These are phyloP conservation scores for Schizothecium vesticola DNA, from an alignment of 495 filamentous ascomycete species.

Conservation along the genomic window DNA sequence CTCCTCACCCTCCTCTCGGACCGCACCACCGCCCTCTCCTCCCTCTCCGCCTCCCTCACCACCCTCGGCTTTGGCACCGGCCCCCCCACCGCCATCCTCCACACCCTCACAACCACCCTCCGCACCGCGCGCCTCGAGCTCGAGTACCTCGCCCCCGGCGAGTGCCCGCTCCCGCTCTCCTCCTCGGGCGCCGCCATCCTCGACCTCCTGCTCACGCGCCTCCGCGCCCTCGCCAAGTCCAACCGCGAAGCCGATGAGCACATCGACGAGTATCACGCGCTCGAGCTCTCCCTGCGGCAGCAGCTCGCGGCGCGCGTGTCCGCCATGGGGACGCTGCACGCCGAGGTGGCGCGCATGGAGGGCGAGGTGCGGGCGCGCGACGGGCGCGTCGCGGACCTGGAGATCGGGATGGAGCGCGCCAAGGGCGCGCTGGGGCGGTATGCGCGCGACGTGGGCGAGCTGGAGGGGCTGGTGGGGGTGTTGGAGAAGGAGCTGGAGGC, in stretches of 20 bases:
- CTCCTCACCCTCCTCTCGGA: conserved; percentile 36
- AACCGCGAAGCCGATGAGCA: conserved; percentile 47
- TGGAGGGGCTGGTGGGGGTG: conserved; percentile 55
- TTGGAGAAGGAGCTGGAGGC: conserved; percentile 53
- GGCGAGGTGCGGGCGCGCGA: conserved; percentile 31
- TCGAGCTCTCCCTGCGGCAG: conserved; percentile 41
- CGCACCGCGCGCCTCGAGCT: conserved; percentile 63
- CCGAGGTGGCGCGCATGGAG: conserved; percentile 43
- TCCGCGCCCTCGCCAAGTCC: conserved; percentile 42
- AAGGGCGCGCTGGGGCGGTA: conserved; percentile 59
- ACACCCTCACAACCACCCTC: conserved; percentile 48
- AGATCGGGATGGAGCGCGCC: conserved; percentile 54
- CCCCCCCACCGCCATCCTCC: conserved; percentile 45
- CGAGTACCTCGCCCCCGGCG: conserved; percentile 62
- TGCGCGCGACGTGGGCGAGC: conserved; percentile 54
- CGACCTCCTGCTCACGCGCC: conserved; percentile 37
- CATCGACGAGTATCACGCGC: conserved; percentile 52
- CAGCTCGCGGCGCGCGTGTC: conserved; percentile 42
- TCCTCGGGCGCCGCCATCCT: conserved; percentile 45
- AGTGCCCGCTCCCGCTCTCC: conserved; percentile 42
- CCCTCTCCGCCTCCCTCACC: conserved; percentile 36
- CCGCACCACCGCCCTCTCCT: conserved; percentile 32
- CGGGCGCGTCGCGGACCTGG: conserved; percentile 50
- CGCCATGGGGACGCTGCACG: conserved; percentile 35
- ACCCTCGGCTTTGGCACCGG: conserved; percentile 52